A percentile compares a stretch with the other conserved stretches of the same genome.
Conservation (phyloP, 1,284 basidiomycete species). For the Lentinula novae-zelandiae region DNA sequence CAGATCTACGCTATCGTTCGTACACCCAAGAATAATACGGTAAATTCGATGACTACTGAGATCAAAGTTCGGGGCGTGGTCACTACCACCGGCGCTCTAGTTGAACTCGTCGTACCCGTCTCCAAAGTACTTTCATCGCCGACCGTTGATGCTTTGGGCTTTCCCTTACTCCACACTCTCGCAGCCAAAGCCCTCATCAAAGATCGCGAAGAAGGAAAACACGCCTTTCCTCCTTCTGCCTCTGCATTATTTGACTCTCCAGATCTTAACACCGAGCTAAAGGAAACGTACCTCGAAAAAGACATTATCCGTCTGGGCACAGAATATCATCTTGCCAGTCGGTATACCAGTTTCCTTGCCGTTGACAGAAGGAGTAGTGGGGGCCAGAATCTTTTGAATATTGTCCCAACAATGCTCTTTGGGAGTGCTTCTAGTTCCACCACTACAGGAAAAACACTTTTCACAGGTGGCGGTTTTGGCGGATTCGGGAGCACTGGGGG, state of each 20-base stretch:
- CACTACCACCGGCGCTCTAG: not conserved
- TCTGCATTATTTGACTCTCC: not conserved
- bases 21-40: not conserved
- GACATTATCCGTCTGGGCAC: slow-evolving; percentile 1
- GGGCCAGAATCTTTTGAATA: no score
- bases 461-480: no score
- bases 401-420: no score
- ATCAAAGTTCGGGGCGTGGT: not conserved
- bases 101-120: slow-evolving; percentile 6
- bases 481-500: no score
- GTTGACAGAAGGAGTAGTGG: not conserved
- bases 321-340: not conserved
- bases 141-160: no score
- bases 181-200: not conserved
- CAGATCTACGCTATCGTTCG: not conserved
- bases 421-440: no score
- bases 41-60: not conserved
- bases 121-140: not conserved
- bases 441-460: no score
- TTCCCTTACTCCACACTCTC: not conserved
- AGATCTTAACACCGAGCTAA: not conserved
- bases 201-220: not conserved
- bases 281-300: slow-evolving; percentile 5
- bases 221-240: not conserved
- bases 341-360: not conserved